phyloP scores from a whole-genome alignment of 2,329 filamentous ascomycete genomes.

The Penicillium sp. region DNA sequence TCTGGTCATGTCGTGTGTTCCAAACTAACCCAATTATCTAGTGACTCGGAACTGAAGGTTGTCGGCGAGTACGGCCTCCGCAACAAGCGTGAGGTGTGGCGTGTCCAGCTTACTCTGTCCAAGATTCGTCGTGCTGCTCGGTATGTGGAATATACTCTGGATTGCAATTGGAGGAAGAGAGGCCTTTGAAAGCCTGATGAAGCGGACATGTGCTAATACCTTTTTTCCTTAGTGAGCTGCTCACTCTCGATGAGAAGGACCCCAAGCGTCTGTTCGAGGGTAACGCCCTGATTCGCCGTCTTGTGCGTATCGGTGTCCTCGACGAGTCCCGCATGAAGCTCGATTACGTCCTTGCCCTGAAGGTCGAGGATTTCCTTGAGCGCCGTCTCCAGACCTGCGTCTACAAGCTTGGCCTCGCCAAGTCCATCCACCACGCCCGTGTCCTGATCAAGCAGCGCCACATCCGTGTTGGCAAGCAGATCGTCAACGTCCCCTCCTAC shows the following conservation, averaged over 20 bases:
- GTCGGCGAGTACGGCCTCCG: constrained; percentile 99
- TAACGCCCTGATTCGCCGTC: constrained; percentile 99
- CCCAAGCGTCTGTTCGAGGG: constrained; percentile 99
- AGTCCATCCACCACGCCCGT: constrained; percentile 99
- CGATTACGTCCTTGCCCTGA: constrained; percentile 99
- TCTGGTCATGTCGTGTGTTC: constrained; percentile 93
- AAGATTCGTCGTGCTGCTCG: constrained; percentile 99
- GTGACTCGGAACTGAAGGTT: constrained; percentile 99
- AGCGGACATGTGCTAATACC: constrained; percentile 7
- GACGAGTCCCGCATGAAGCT: constrained; percentile 99
- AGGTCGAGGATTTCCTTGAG: constrained; percentile 99
- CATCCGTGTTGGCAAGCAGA: constrained; percentile 99
- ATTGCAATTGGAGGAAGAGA: neutral
- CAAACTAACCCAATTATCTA: constrained; percentile 71
- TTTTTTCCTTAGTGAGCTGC: constrained; percentile 75
- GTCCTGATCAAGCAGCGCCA: constrained; percentile 99
- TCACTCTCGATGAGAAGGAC: constrained; percentile 99
- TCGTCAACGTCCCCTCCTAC: constrained; percentile 99
- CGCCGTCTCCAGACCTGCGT: constrained; percentile 99
- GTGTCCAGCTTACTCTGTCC: constrained; percentile 98
- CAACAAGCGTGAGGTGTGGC: constrained; percentile 99
- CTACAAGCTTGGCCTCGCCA: constrained; percentile 99
- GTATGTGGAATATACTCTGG: constrained; percentile 59
- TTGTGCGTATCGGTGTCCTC: constrained; percentile 98
- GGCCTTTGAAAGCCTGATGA: neutral